A percentile compares a stretch with the other conserved stretches of the same genome.
Conservation (phyloP, 2,329 filamentous ascomycete species). For the Chrysoporthe austroafricana region DNA sequence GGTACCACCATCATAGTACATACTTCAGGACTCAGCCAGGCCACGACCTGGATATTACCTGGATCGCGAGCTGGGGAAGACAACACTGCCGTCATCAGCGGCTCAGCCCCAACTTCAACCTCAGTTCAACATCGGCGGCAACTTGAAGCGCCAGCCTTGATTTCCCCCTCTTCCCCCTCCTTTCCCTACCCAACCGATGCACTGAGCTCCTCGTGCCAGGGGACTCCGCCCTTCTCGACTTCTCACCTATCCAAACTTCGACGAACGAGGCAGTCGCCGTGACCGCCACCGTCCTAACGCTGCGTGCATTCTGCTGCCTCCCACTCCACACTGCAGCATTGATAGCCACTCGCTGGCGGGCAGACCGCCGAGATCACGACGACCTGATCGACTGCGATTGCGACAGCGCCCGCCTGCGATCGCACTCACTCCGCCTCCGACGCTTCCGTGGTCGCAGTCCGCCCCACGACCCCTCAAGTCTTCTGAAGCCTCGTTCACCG, state of each 20-base stretch:
- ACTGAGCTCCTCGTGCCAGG: background rate
- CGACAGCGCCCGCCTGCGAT: background rate
- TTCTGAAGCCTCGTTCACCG: background rate
- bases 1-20: background rate
- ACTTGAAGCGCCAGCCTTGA: conserved; percentile 4
- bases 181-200: background rate
- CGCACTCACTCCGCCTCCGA: background rate
- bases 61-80: background rate
- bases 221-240: background rate
- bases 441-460: background rate
- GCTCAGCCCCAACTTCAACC: conserved; percentile 4
- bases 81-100: conserved; percentile 10
- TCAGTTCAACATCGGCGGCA: background rate
- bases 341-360: background rate
- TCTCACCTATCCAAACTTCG: background rate
- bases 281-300: background rate
- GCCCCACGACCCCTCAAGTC: background rate
- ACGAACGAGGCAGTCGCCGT: background rate
- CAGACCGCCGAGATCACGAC: background rate
- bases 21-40: too few relatives aligned
- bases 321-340: background rate
- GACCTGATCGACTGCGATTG: background rate
- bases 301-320: background rate
- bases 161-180: background rate
- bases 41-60: too few relatives aligned